phyloP scores from a whole-genome alignment of 2,329 filamentous ascomycete species.

The Cryphonectria naterciae region DNA sequence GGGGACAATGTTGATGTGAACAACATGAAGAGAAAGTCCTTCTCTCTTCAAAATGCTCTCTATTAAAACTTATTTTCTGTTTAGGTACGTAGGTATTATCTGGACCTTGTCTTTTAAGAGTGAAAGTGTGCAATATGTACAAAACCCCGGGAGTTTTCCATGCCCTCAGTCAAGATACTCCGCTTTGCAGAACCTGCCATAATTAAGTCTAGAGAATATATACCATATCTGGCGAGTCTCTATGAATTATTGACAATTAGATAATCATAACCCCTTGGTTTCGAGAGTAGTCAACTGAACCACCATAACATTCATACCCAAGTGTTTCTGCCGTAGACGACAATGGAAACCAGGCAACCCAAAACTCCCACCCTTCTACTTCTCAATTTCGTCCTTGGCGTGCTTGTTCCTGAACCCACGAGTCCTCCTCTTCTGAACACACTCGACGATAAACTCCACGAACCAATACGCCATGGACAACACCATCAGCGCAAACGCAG shows the following conservation, averaged over 20 bases:
- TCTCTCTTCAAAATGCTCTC: too few relatives aligned
- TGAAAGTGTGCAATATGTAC: neutral
- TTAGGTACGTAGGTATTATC: too few relatives aligned
- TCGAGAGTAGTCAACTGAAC: neutral
- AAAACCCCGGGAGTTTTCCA: neutral
- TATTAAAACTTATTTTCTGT: too few relatives aligned
- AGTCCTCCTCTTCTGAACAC: conserved; percentile 8
- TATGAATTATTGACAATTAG: neutral
- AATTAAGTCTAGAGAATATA: neutral
- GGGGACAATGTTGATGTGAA: neutral
- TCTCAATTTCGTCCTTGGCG: neutral
- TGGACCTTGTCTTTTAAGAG: too few relatives aligned
- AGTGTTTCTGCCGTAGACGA: neutral
- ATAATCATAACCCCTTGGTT: neutral
- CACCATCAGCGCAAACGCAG: conserved; percentile 50
- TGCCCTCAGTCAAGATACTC: neutral
- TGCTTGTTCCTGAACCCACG: conserved; percentile 7
- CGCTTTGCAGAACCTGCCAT: neutral
- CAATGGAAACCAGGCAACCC: neutral
- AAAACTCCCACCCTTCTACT: neutral
- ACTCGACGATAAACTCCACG: conserved; percentile 23
- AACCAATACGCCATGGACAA: conserved; percentile 30
- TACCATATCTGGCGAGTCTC: neutral
- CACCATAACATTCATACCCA: neutral
- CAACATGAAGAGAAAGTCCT: too few relatives aligned